Conservation (phyloP, 345 rosid species). For the Tarenaya hassleriana region DNA sequence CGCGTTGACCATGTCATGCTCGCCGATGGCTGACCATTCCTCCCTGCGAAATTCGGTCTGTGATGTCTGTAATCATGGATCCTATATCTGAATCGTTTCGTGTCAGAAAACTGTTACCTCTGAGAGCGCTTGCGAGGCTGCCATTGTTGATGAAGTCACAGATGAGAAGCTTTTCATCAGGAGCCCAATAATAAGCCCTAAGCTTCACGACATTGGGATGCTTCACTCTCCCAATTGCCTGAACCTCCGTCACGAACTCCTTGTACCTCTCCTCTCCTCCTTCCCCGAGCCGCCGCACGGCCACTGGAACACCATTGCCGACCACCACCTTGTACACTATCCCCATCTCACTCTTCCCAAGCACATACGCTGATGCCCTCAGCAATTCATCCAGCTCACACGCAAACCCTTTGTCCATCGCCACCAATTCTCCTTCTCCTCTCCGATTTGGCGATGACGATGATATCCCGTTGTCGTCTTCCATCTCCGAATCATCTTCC, state of each 20-base stretch:
- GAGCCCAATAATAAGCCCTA: conserved; percentile 92
- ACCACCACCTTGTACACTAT: conserved; percentile 94
- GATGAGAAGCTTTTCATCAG: conserved; percentile 91
- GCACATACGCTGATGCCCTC: conserved; percentile 89
- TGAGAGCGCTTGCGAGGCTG: conserved; percentile 65
- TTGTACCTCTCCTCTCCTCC: conserved; percentile 78
- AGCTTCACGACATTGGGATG: conserved; percentile 81
- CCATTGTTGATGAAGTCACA: conserved; percentile 78
- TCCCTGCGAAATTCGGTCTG: conserved; percentile 37
- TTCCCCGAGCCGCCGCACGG: conserved; percentile 84
- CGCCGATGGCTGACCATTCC: conserved; percentile 23
- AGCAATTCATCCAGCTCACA: conserved; percentile 89
- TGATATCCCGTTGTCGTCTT: conserved; percentile 23
- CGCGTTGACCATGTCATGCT: conserved; percentile 59
- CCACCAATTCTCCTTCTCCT: conserved; percentile 59
- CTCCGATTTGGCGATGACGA: conserved; percentile 50
- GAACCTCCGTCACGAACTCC: conserved; percentile 78
- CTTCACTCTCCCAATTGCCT: conserved; percentile 64
- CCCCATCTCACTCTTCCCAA: conserved; percentile 92
- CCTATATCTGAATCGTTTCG: too few relatives aligned
- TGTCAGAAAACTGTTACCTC: too few relatives aligned
- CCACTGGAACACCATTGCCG: conserved; percentile 71
- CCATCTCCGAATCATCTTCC: conserved; percentile 39
- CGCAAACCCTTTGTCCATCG: conserved; percentile 72
- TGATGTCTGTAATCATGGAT: too few relatives aligned